Evolutionary conservation across 202 grass and related monocot species (phyloP).

Genomic region (Eragrostis tef): DNA sequence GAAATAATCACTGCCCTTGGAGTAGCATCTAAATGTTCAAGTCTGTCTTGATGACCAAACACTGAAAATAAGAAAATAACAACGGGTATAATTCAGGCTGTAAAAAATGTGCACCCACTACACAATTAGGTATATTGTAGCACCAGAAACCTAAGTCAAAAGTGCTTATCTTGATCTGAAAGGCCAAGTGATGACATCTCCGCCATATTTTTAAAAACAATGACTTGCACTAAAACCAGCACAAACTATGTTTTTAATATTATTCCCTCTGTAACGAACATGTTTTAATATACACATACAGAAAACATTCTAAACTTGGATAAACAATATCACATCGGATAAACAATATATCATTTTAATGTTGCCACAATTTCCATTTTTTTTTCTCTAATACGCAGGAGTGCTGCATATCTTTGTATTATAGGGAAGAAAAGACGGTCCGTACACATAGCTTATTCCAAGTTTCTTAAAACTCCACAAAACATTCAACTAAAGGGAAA

Average conservation of each 20-base stretch:
- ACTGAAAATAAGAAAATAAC: conserved; percentile 59
- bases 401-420: no score
- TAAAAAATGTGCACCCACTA: conserved; percentile 2
- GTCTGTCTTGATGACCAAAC: conserved; percentile 83
- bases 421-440: no score
- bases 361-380: not conserved
- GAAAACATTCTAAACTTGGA: conserved; percentile 14
- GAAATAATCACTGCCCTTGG: conserved; percentile 84
- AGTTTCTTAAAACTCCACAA: not conserved
- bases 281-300: not conserved
- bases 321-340: conserved; percentile 4
- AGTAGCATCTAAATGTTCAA: conserved; percentile 72
- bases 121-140: conserved; percentile 14
- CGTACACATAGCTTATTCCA: not conserved
- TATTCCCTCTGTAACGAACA: not conserved
- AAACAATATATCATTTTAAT: not conserved
- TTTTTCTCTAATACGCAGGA: no score
- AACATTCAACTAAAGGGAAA: not conserved
- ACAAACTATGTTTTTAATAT: conserved; percentile 1
- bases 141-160: conserved; percentile 20
- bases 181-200: conserved; percentile 13
- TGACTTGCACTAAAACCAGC: not conserved
- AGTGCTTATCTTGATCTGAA: conserved; percentile 29
- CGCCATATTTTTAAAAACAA: conserved; percentile 9
- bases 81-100: conserved; percentile 34